A percentile compares a stretch with the other conserved stretches of the same genome.
Evolutionary conservation across 192 early-diverging fungal species (phyloP).

Genomic region (Coemansia sp.): DNA sequence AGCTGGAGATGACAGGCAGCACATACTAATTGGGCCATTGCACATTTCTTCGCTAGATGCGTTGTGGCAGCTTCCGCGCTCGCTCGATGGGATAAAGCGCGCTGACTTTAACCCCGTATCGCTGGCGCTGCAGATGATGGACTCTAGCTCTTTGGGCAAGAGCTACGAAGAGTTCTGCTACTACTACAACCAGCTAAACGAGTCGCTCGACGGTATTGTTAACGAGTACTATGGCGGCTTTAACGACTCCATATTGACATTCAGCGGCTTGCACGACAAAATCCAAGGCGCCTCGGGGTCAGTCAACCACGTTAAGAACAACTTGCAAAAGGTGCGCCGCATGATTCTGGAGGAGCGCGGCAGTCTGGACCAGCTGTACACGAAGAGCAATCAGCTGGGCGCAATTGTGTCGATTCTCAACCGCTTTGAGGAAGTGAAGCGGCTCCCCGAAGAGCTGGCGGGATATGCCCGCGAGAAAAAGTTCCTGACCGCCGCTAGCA

Average conservation of each 20-base stretch:
- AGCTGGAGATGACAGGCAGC: neutral
- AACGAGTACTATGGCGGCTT: conserved; percentile 82
- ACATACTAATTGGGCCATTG: neutral
- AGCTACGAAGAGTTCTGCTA: conserved; percentile 67
- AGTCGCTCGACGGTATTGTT: conserved; percentile 69
- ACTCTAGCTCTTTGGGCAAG: conserved; percentile 66
- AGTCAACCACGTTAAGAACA: conserved; percentile 62
- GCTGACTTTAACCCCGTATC: conserved; percentile 72
- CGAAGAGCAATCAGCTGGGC: conserved; percentile 72
- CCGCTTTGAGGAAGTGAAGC: conserved; percentile 69
- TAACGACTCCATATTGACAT: conserved; percentile 79
- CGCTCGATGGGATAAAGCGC: conserved; percentile 44
- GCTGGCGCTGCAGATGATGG: conserved; percentile 71
- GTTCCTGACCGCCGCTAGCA: conserved; percentile 64
- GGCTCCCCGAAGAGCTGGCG: conserved; percentile 65
- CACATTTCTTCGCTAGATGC: conserved; percentile 28
- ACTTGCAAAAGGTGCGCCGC: conserved; percentile 65
- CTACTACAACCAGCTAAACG: conserved; percentile 60
- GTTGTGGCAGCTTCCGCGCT: conserved; percentile 49
- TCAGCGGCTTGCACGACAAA: conserved; percentile 72
- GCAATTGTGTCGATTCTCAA: conserved; percentile 78
- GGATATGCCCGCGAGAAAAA: conserved; percentile 63
- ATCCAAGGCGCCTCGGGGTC: conserved; percentile 67
- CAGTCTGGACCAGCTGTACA: conserved; percentile 68
- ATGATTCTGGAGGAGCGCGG: conserved; percentile 63